These are phyloP conservation scores for Agrocybe pediades DNA, from an alignment of 768 basidiomycete genomes.

Conservation along the genomic window DNA sequence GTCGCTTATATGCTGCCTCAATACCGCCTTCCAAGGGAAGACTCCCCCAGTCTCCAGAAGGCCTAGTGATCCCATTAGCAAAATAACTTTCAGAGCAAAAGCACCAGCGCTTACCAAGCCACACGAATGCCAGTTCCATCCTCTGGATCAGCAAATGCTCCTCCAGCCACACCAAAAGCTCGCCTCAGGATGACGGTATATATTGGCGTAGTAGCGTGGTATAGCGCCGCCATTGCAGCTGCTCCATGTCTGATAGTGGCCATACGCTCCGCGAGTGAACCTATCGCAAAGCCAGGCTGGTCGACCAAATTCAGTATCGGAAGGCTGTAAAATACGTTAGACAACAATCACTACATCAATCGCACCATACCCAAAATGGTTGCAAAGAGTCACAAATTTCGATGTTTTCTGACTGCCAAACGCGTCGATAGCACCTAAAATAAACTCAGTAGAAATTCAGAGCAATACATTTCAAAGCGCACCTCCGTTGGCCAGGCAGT, in stretches of 20 bases:
- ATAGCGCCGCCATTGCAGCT: conserved; percentile 36
- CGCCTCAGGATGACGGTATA: conserved; percentile 39
- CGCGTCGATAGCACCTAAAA: conserved; percentile 39
- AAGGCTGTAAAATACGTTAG: conserved; percentile 30
- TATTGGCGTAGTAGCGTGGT: conserved; percentile 36
- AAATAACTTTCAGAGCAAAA: not conserved
- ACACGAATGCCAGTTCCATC: conserved; percentile 35
- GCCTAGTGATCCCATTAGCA: conserved; percentile 23
- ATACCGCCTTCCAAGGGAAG: conserved; percentile 43
- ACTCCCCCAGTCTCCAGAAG: conserved; percentile 44
- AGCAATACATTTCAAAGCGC: not conserved
- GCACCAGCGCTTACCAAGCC: conserved; percentile 32
- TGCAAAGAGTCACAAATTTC: conserved; percentile 38
- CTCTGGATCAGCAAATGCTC: conserved; percentile 37
- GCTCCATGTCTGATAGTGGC: conserved; percentile 43
- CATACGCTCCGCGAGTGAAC: conserved; percentile 36
- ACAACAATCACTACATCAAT: no score
- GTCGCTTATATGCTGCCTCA: conserved; percentile 43
- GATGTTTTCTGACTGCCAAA: conserved; percentile 41
- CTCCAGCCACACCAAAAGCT: conserved; percentile 42
- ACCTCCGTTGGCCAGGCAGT: conserved; percentile 41
- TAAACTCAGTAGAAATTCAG: not conserved
- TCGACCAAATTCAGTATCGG: conserved; percentile 43
- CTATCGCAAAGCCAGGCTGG: conserved; percentile 41
- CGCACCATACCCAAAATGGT: conserved; percentile 43